Base-by-base conservation (phyloP, 345 rosid genomes). In the Rhizophora apiculata region DNA sequence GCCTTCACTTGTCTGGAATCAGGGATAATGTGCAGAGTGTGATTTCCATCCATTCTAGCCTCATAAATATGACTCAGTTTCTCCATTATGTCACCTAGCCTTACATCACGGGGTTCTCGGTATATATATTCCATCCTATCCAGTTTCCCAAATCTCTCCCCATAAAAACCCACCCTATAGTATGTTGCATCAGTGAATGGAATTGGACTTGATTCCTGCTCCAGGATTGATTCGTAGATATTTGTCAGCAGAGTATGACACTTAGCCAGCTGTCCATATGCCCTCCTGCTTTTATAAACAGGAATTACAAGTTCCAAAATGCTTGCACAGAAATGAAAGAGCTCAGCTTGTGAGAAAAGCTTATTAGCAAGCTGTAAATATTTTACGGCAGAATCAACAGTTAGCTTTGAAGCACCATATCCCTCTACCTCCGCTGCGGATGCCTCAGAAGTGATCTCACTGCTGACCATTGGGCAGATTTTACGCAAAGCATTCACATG, bases 341-440 rank as follows among this genome's bases (percentile, higher is more conserved):
- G 94, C 87, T 95, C 99, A 24, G 99, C 97, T 79, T 90, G 98
- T 62, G 94, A 87, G 83, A 95, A 95, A 72, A 95, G 98, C 78
- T 88, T 95, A 79, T 90, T 92, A 36, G 98, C 97, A 68, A 90
- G 94, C 80, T 95, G 99, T 64, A 95, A 81, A 74, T 92, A 95
- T 84, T 95, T 95, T 71, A 95, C 98, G 7, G 97, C 99, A 22
- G 99, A 95, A 83, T 95, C 99, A 61, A 95, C 98, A 13, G 99
- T 95, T 68, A 95, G 98, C 81, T 95, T 95, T 46, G 99, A 95
- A 82, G 99, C 92, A 74, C 99, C 98, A 73, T 95, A 95, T 53
- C 99, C 99, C 86, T 95, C 99, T 8, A 95, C 99, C 82, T 95
- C 99, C 11, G 99, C 99, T 6, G 98, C 99, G 56, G 98, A 88